Base-by-base conservation (phyloP, 2,329 filamentous ascomycete species). In the Aureobasidium melanogenum region DNA sequence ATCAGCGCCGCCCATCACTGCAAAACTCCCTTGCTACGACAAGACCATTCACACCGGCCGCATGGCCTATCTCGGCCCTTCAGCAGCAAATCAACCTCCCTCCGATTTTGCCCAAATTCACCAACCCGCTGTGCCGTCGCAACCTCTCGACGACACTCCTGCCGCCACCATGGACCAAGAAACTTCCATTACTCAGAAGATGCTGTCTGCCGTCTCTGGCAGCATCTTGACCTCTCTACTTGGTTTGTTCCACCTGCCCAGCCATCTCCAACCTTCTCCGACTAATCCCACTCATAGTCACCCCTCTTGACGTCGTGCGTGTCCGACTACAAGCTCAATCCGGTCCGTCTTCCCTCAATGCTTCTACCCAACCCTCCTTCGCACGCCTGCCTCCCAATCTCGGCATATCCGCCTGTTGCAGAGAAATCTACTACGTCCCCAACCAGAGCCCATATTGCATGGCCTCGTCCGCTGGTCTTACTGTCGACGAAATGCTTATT, bases 401-500 rank as follows among this genome's bases (percentile, higher is more conserved):
- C 54, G 94, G 94, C 63, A 90, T 97, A 60, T 96, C 92, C 17
- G 86, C 92, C 41, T 99, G 94, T 76, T 99, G 94, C 72, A 87
- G 94, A 64, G 93, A 99, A 74, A 93, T 99, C 38, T 99, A 97
- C 74, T 99, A 96, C 81, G 86, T 93, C 65, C 92, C 91, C 66
- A 92, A 95, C 71, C 89, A 87, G 73, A 83, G 87, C 26, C 87
- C 91, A 62, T 85, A 88, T 65, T 96, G 92, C 72, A 79, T 96
- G 64, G 88, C 88, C 30, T 77, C 82, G 61, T 69, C 62, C 39
- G 69, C 64, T 60, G 67, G 79, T 50, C 75, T 76, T 41, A 74
- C 77, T 62, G 74, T 70, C 51, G 69, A 70, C 66, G 65, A 70
- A 56, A 62, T 77, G 3, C 70, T 78, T 12, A 76, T 79, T 19